A percentile compares a stretch with the other conserved stretches of the same genome.
These are phyloP conservation scores for Fraxinus angustifolia DNA, from an alignment of 305 asterid genomes.

Conservation along the genomic window DNA sequence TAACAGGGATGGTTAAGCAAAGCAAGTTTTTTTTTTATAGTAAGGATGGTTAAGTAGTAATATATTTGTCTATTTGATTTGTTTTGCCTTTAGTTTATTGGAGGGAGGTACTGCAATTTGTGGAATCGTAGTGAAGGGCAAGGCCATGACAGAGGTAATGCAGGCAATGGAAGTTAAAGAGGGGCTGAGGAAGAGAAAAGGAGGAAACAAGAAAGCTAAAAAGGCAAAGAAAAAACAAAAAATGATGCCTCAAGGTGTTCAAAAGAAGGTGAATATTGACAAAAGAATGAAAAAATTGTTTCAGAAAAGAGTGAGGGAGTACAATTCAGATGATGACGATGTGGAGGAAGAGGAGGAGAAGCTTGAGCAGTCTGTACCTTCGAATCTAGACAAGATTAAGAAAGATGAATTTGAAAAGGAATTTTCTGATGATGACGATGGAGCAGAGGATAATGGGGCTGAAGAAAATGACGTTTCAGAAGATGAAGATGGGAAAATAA, in stretches of 20 bases:
- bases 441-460: slow-evolving; percentile 20
- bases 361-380: slow-evolving; percentile 13
- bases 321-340: slow-evolving; percentile 59
- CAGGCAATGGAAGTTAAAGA: slow-evolving; percentile 25
- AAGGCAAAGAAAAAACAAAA: slow-evolving; percentile 46
- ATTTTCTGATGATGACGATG: slow-evolving; percentile 36
- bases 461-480: slow-evolving; percentile 55
- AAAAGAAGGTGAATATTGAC: slow-evolving; percentile 44
- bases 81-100: not conserved
- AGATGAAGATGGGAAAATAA: slow-evolving; percentile 58
- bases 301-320: slow-evolving; percentile 69
- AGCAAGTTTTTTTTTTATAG: not conserved
- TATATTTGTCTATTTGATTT: not conserved
- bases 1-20: not conserved
- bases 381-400: slow-evolving; percentile 15
- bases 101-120: not conserved
- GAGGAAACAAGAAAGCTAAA: slow-evolving; percentile 44
- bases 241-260: slow-evolving; percentile 32
- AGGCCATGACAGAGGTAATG: slow-evolving; percentile 32
- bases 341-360: slow-evolving; percentile 26
- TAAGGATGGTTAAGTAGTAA: not conserved
- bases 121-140: not conserved
- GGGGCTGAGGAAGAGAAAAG: slow-evolving; percentile 32
- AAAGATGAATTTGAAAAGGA: slow-evolving; percentile 28
- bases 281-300: slow-evolving; percentile 49